Base-by-base conservation (phyloP, 805 yeast species). In the Metschnikowia kunwiensis region DNA sequence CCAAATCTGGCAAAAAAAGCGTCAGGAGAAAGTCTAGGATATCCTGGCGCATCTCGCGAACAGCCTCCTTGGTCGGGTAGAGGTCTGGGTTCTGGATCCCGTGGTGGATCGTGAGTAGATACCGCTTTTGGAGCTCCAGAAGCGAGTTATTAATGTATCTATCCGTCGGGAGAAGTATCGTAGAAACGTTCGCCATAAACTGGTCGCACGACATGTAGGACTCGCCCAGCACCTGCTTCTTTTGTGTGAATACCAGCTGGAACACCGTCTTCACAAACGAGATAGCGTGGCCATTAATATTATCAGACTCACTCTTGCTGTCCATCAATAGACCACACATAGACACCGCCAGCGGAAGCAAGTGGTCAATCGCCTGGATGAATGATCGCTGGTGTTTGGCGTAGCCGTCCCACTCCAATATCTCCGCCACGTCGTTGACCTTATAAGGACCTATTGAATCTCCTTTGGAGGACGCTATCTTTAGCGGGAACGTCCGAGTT, bases 301-400 rank as follows among this genome's bases (percentile, higher is more conserved):
- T 8, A 9, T 20, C 8, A 5, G 30, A 12, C 5, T 16, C 34
- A 5, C 32, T 31, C 18, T 30, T 16, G 24, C 1, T 25, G 2
- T 39, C 40, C 34, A 65, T 27, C 6, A 77, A 42, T 8, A 70
- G 49, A 3, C 64, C 65, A 50, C 67, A 69, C 13, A 65, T 43
- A 18, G 53, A 40, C 31, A 61, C 61, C 50, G 60, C 60, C 21
- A 49, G 24, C 10, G 67, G 63, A 1, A 82, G 44, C 8, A 73
- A 48, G 12, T 60, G 49, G 38, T 75, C 77, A 2, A 83, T 65
- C 1, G 84, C 87, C 40, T 83, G 86, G 9, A 86, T 75, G 19
- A 74, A 75, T 0, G 89, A 76, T 47, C 77, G 69, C 49, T 80
- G 85, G 29, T 77, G 74, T 34, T 70, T 68, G 1, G 93, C 86